Percentiles rank a stretch among this genome's conserved stretches.
Conservation (phyloP, 116 monocot species). For the Thalassia testudinum region DNA sequence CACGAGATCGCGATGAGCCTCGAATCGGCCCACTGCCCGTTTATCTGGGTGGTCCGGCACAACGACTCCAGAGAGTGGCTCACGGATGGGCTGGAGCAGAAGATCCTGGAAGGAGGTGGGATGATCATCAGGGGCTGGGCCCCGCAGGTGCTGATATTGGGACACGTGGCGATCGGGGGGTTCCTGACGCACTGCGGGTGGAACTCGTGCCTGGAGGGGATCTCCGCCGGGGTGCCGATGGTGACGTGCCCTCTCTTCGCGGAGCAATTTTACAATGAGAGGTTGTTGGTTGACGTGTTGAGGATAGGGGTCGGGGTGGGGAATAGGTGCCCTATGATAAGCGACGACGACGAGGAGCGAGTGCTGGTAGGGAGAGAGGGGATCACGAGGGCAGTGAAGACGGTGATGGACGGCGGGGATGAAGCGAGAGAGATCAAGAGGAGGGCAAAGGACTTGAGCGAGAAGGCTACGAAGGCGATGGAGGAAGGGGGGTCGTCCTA, state of each 20-base stretch:
- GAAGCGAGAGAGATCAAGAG: conserved; percentile 4
- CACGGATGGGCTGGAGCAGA: conserved; percentile 3
- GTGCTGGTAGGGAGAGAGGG: background rate
- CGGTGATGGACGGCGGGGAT: conserved; percentile 7
- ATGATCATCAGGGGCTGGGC: conserved; percentile 17
- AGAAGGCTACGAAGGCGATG: conserved; percentile 4
- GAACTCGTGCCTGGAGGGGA: conserved; percentile 16
- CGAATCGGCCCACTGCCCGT: conserved; percentile 14
- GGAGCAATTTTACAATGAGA: conserved; percentile 25
- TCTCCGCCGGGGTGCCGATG: conserved; percentile 17
- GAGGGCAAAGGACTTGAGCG: conserved; percentile 6
- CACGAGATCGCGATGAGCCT: conserved; percentile 29
- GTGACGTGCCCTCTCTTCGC: conserved; percentile 20
- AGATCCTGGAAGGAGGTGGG: conserved; percentile 4
- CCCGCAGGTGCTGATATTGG: conserved; percentile 8
- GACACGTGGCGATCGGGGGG: conserved; percentile 7
- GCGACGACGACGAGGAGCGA: background rate
- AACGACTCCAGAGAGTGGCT: background rate
- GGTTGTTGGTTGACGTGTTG: conserved; percentile 16
- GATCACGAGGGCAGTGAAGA: conserved; percentile 1
- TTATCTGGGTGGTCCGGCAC: conserved; percentile 31
- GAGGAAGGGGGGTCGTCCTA: conserved; percentile 13
- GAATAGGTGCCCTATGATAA: background rate
- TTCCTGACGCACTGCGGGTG: conserved; percentile 24
- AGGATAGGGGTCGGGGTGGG: conserved; percentile 9